Evolutionary conservation across 2,329 filamentous ascomycete genomes (phyloP), one percentile per base, ranked within the genome.

Genomic region (Monosporascus sp.): DNA sequence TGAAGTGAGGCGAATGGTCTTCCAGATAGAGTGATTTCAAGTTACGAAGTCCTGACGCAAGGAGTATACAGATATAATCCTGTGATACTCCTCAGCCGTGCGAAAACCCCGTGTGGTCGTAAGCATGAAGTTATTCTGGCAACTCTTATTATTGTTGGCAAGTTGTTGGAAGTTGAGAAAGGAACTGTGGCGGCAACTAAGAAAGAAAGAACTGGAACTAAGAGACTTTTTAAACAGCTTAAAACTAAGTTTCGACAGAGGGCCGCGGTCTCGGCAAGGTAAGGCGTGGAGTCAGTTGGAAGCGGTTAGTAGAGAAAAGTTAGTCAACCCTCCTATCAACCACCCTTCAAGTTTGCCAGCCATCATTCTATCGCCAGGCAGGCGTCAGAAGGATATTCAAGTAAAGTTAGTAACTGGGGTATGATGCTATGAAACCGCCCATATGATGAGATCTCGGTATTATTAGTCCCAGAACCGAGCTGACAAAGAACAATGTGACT

Each of bases 81-180:
- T 77, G 78, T 72, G 67, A 80, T 81, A 82, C 79, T 80, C 79
- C 79, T 82, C 79, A 82, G 79, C 79, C 79, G 76, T 82, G 73
- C 75, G 74, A 73, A 57, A 68, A 55, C 58, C 65, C 60, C 58
- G 54, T 62, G 56, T 57, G 47, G 59, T 57, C 55, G 68, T 62
- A 60, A 62, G 59, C 73, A 76, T 76, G 66, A 59, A 64, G 56
- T 50, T 58, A 34, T 17, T 24, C 45, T n/a, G 36, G 48, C 15
- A 47, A 44, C 31, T 57, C 37, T 54, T 47, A 37, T 27, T 49
- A 36, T 38, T 37, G 44, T 24, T 46, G 9, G 36, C 38, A 46
- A 46, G 7, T 22, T 44, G 50, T 22, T 48, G 31, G 45, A 44
- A 42, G 15, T 34, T 42, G 37, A 47, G 34, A 50, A 39, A 44